A percentile compares a stretch with the other conserved stretches of the same genome.
Conservation (phyloP, 2,329 filamentous ascomycete species). For the Fusarium sp. region DNA sequence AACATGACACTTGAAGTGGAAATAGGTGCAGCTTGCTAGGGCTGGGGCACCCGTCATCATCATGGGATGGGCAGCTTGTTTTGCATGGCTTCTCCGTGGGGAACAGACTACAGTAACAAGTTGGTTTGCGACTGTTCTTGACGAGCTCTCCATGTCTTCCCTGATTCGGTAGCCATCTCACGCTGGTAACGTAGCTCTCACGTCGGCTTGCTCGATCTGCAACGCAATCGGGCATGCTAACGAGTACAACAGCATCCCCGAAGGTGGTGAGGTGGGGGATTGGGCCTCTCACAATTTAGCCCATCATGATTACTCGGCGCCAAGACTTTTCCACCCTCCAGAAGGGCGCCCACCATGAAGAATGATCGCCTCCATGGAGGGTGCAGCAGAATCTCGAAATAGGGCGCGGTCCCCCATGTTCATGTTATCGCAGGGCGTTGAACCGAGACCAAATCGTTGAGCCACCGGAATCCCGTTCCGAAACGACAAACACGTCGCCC, state of each 20-base stretch:
- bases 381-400: constrained; percentile 5
- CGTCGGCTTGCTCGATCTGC: constrained; percentile 15
- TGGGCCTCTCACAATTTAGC: constrained; percentile 19
- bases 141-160: not conserved
- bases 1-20: constrained; percentile 33
- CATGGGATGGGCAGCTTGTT: not conserved
- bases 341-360: constrained; percentile 15
- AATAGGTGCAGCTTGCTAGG: constrained; percentile 27
- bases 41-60: constrained; percentile 27
- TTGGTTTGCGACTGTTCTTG: not conserved
- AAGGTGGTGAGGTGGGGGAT: constrained; percentile 2
- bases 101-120: not conserved
- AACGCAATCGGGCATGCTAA: constrained; percentile 18
- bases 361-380: constrained; percentile 18
- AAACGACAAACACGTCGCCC: not conserved
- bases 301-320: constrained; percentile 39
- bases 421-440: constrained; percentile 11
- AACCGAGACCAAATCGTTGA: not conserved
- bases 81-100: not conserved
- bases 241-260: constrained; percentile 16
- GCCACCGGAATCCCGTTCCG: not conserved
- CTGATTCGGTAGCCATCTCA: not conserved
- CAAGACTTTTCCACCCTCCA: constrained; percentile 16
- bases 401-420: constrained; percentile 5
- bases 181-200: constrained; percentile 10